Evolutionary conservation across 768 basidiomycete genomes (phyloP).

Genomic region (Punctularia strigosozonata): DNA sequence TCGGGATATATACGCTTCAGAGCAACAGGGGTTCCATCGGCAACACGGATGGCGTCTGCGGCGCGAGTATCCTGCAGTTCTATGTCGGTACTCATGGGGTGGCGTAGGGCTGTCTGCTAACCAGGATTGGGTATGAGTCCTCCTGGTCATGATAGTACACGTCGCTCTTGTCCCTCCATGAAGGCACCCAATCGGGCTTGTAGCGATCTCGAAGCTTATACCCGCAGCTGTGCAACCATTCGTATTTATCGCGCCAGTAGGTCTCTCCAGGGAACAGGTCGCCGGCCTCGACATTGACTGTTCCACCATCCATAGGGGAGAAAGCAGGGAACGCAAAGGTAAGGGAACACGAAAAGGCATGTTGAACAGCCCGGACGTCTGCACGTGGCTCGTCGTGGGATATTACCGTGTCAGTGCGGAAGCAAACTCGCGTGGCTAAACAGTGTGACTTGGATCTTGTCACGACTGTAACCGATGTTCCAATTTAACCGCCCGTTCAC

Average conservation of each 20-base stretch:
- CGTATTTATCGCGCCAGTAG: conserved; percentile 8
- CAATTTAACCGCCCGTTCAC: too few species aligned
- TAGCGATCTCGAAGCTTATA: conserved; percentile 13
- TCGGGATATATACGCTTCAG: conserved; percentile 9
- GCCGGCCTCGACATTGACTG: too few species aligned
- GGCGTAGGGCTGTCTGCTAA: neutral
- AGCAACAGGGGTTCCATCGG: conserved; percentile 11
- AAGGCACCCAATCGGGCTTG: conserved; percentile 9
- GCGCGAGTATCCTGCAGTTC: neutral
- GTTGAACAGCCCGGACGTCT: too few species aligned
- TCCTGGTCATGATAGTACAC: conserved; percentile 1
- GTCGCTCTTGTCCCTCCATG: conserved; percentile 6
- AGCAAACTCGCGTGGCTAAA: too few species aligned
- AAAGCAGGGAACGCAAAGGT: too few species aligned
- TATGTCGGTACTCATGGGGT: neutral
- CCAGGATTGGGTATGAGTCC: neutral
- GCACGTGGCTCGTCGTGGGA: too few species aligned
- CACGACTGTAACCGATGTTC: too few species aligned
- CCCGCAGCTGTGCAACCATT: conserved; percentile 5
- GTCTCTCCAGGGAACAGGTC: too few species aligned
- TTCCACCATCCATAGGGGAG: too few species aligned
- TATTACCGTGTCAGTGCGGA: too few species aligned
- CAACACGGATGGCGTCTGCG: conserved; percentile 11
- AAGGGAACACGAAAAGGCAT: too few species aligned
- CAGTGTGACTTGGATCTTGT: too few species aligned